Evolutionary conservation across 441 rosid species (phyloP).

Genomic region (Codiaeum variegatum): DNA sequence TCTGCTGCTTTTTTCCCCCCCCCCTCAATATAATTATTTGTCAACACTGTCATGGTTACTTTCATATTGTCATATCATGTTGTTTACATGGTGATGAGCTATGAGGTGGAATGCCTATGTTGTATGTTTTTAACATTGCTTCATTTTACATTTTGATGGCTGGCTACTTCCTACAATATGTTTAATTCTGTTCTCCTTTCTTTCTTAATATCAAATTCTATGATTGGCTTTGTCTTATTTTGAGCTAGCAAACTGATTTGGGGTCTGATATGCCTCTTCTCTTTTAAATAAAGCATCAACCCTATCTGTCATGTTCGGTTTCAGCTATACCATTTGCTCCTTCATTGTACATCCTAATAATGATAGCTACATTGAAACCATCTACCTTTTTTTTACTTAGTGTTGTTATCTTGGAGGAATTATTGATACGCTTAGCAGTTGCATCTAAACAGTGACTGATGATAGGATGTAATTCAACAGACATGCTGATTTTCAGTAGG

Average conservation of each 20-base stretch:
- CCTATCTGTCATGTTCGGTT: neutral
- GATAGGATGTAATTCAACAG: neutral
- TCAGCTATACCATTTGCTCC: neutral
- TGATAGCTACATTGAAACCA: neutral
- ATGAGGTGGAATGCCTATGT: neutral
- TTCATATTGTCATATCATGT: neutral
- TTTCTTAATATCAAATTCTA: neutral
- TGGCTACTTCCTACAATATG: neutral
- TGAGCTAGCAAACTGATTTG: neutral
- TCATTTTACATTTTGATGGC: neutral
- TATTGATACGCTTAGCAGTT: neutral
- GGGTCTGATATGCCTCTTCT: neutral
- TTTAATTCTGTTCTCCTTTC: neutral
- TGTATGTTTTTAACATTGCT: neutral
- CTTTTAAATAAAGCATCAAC: neutral
- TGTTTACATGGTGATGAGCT: neutral
- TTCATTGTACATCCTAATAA: neutral
- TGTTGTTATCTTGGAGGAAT: neutral
- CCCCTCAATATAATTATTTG: neutral
- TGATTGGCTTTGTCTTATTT: neutral
- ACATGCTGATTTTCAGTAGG: neutral
- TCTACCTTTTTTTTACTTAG: neutral
- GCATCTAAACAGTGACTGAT: neutral
- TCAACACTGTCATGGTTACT: neutral
- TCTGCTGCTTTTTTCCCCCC: slow-evolving; percentile 3